Base-by-base conservation (phyloP, 1,284 basidiomycete species). In the Cerrena zonata region DNA sequence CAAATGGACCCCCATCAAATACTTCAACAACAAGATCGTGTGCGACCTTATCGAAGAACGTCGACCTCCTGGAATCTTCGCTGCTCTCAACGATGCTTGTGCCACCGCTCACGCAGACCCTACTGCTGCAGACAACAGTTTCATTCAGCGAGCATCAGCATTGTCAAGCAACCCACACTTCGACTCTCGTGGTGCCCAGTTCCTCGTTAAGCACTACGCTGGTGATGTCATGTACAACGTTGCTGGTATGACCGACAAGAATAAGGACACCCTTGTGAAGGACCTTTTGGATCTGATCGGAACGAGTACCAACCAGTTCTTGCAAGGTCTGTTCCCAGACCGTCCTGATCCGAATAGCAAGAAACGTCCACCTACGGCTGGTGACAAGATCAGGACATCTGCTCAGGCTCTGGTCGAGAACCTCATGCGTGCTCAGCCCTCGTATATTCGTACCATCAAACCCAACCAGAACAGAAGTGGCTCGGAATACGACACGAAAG, bases 401-500 rank as follows among this genome's bases (percentile, higher is more conserved):
- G 96, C 96, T 34, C 88, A 91, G 56, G 92, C 92, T 7, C 82
- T 99, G 24, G 96, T 99, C 13, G 92, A 96, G 18, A 96, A 95
- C 65, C 74, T 97, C 54, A 95, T 94, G 92, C 89, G 86, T 56
- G 91, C 93, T 26, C 94, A 94, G 67, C 96, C 96, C 1, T 94
- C 93, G 21, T 99, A 99, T 71, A 99, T 99, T 59, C 91, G 96
- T 56, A 99, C 96, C 3, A 99, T 99, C 77, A 99, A 99, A 71
- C 92, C 96, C 11, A 99, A 99, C 69, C 91, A 97, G 75, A 96
- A 98, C 67, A 87, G 95, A 52, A 95, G 91, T 58, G 70, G 86
- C 2, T 81, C 82, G 5, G 96, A 99, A 72, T 99, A 96, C 68
- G 94, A 99, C 64, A 78, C 78, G 44, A 95, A 95, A 66, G 93